Percentiles rank a stretch among this genome's conserved stretches.
These are phyloP conservation scores for Pezicula neosporulosa DNA, from an alignment of 2,329 filamentous ascomycete genomes.

Conservation along the genomic window DNA sequence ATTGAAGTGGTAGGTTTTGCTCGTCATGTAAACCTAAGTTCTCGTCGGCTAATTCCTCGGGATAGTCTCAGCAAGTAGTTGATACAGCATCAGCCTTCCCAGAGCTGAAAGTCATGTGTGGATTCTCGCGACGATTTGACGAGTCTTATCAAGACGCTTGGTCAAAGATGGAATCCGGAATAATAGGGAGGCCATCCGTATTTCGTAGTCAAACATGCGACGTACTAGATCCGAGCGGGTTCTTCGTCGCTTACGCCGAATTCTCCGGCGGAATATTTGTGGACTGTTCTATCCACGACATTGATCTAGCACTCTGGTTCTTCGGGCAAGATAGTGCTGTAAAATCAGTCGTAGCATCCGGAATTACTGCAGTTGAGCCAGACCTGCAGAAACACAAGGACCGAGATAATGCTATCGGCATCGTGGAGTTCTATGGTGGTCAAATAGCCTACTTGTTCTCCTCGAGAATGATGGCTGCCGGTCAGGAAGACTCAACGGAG, in stretches of 20 bases:
- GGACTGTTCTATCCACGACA: constrained; percentile 69
- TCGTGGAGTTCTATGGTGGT: constrained; percentile 62
- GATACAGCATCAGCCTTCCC: no score
- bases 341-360: constrained; percentile 52
- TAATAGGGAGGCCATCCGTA: constrained; percentile 57
- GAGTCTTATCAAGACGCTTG: constrained; percentile 59
- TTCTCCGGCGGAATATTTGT: constrained; percentile 68
- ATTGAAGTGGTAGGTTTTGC: no score
- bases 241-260: constrained; percentile 65
- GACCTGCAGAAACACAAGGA: constrained; percentile 55
- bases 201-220: constrained; percentile 66
- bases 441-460: constrained; percentile 63
- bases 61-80: no score
- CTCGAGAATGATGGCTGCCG: constrained; percentile 63
- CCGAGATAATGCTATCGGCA: constrained; percentile 58
- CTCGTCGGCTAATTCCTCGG: no score
- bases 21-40: no score
- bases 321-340: constrained; percentile 51
- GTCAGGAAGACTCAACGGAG: constrained; percentile 65
- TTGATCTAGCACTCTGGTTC: constrained; percentile 63
- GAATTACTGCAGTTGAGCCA: constrained; percentile 56
- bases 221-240: constrained; percentile 60
- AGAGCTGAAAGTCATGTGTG: background rate
- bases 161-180: constrained; percentile 45
- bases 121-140: constrained; percentile 55